A percentile compares a stretch with the other conserved stretches of the same genome.
Conservation (phyloP, 441 rosid genomes). For the Pelargonium citronellum region DNA sequence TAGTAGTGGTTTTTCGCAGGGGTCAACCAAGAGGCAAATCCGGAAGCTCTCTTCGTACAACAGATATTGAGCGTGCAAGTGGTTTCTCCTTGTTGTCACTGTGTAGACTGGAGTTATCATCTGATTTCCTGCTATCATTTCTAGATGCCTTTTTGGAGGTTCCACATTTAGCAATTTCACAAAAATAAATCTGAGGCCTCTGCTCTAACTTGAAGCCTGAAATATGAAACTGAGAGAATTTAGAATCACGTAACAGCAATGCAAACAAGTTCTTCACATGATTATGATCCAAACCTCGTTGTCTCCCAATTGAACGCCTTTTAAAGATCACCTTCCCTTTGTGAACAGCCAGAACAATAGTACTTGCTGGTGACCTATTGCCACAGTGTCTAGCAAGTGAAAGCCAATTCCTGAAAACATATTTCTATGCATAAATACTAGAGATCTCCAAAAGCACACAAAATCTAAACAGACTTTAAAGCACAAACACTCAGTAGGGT, state of each 20-base stretch:
- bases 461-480: neutral
- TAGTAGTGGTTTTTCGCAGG: neutral
- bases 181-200: conserved; percentile 6
- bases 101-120: neutral
- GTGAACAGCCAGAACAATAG: neutral
- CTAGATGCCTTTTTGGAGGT: neutral
- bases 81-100: neutral
- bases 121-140: neutral
- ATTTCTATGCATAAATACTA: neutral
- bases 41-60: neutral
- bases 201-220: conserved; percentile 3
- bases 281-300: conserved; percentile 3
- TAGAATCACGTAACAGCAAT: neutral
- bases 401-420: neutral
- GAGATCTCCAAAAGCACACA: neutral
- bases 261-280: neutral
- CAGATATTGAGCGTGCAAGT: neutral
- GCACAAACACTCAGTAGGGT: neutral
- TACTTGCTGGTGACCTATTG: neutral
- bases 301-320: conserved; percentile 2
- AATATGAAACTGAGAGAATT: neutral
- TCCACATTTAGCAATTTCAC: neutral
- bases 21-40: neutral
- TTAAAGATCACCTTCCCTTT: neutral
- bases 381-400: conserved; percentile 1